These are phyloP conservation scores for Fusarium citri DNA, from an alignment of 2,329 filamentous ascomycete species.

Conservation along the genomic window DNA sequence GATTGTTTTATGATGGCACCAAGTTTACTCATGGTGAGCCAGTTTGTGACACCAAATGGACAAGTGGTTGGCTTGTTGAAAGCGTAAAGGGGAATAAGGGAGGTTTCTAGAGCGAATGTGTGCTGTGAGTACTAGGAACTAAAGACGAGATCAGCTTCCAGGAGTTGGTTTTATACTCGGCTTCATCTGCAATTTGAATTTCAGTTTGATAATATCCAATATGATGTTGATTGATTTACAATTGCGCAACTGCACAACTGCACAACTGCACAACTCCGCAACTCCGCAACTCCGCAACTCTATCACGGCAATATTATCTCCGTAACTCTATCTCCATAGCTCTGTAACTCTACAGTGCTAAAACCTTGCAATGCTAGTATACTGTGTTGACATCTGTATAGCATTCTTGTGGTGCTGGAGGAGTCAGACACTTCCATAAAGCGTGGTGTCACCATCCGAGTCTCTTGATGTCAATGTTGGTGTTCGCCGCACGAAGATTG, in stretches of 20 bases:
- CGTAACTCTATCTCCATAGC: no score
- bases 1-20: neutral
- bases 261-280: neutral
- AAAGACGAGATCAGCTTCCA: neutral
- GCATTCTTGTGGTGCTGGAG: no score
- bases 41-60: neutral
- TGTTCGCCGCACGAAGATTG: no score
- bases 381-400: no score
- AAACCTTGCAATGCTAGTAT: no score
- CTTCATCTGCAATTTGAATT: neutral
- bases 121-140: neutral
- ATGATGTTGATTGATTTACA: neutral
- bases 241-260: neutral
- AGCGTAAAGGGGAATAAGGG: neutral
- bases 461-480: no score
- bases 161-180: neutral
- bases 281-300: neutral
- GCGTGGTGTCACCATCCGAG: rapidly evolving
- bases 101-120: neutral
- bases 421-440: no score
- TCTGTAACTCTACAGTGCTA: no score
- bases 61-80: neutral
- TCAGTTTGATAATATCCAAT: neutral
- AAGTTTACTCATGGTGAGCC: neutral
- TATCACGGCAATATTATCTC: no score